Base-by-base conservation (phyloP, 176 grass and related monocot genomes). In the Avena insularis region DNA sequence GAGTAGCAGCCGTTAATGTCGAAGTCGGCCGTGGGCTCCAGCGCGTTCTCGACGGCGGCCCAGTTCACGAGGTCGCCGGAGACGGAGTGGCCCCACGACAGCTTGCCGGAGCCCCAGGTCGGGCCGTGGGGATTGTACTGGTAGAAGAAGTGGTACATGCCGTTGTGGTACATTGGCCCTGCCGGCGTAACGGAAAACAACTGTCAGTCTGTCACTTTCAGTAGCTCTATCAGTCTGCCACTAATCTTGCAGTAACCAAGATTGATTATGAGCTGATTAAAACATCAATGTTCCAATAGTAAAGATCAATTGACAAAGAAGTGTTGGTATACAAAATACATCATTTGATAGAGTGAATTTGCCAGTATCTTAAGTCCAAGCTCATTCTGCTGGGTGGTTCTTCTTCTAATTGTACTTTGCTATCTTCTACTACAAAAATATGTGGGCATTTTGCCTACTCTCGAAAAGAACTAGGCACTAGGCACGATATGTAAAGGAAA, bases 101-200 rank as follows among this genome's bases (percentile, higher is more conserved):
- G 86, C 66, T 87, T 93, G 85, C 93, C 93, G 68, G 43, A 49
- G 82, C 82, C 95, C 95, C 95, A 95, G 5, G 89, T 81, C 53
- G 95, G 12, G 59, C 90, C 81, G 3, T 87, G n/a, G 2, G 93
- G 93, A 13, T 98, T 98, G 91, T 93, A 90, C 84, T 98, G 95
- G 91, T 93, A 98, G 81, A 98, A 98, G 3, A 98, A 55, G 27
- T 95, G 93, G 90, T 95, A 98, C 4, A 95, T 21, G 8, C 95
- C 93, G 46, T 95, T 90, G 81, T 85, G 82, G 54, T 98, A 98
- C 93, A 98, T 69, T 11, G 93, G 93, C 25, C 93, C 95, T 98
- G 81, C 12, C 1, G 1, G 17, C 9, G 40, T 8, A 8, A 77
- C 9, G 55, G 82, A 71, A 23, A 19, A 76, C 27, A 21, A 53